Percentiles rank a stretch among this genome's conserved stretches.
Evolutionary conservation across 768 basidiomycete genomes (phyloP).

Genomic region (Boletus vermiculosoides): DNA sequence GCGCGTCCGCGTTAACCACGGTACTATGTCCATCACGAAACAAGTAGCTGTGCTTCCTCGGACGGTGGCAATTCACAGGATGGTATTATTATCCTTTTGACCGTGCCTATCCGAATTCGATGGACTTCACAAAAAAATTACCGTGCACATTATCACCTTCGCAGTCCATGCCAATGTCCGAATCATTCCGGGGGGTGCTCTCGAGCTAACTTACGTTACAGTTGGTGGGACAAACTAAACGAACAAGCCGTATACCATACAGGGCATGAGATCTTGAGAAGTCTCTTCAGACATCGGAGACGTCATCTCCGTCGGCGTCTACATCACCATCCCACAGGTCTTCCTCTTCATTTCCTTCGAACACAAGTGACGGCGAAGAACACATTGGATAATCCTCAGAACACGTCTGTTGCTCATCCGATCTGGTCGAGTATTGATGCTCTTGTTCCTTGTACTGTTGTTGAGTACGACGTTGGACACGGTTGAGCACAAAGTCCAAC

Average conservation of each 20-base stretch:
- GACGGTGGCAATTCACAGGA: no score
- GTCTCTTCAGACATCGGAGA: conserved; percentile 19
- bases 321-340: conserved; percentile 21
- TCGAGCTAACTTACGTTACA: conserved; percentile 24
- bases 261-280: neutral
- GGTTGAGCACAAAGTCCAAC: conserved; percentile 71
- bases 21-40: neutral
- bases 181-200: conserved; percentile 2
- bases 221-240: conserved; percentile 14
- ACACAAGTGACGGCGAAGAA: conserved; percentile 16
- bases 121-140: no score
- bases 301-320: conserved; percentile 23
- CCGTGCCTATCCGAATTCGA: neutral
- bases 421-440: conserved; percentile 4
- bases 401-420: conserved; percentile 8
- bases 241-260: conserved; percentile 20
- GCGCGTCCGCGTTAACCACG: neutral
- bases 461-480: conserved; percentile 50
- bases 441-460: conserved; percentile 30
- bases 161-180: neutral
- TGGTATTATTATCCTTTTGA: neutral
- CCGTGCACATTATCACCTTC: neutral
- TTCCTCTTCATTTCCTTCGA: conserved; percentile 16
- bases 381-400: conserved; percentile 26
- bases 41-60: neutral